A percentile compares a stretch with the other conserved stretches of the same genome.
Evolutionary conservation across 139 green algal genomes (phyloP).

Genomic region (Auxenochlorella protothecoides): DNA sequence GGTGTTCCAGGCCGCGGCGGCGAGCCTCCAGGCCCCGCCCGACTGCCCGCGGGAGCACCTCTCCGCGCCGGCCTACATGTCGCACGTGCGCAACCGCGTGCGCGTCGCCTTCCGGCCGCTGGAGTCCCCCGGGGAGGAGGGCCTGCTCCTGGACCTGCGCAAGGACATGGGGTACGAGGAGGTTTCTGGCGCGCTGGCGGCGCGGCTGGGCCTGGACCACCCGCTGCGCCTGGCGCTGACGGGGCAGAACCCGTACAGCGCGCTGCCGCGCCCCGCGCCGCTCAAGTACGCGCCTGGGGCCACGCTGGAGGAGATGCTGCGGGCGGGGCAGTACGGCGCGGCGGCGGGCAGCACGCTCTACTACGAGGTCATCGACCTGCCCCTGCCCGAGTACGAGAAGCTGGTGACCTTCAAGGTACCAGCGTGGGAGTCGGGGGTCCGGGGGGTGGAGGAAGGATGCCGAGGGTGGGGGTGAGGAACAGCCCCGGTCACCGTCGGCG

Average conservation of each 20-base stretch:
- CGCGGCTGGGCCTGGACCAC: conserved; percentile 37
- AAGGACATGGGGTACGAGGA: conserved; percentile 69
- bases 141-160: conserved; percentile 75
- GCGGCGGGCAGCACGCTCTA: conserved; percentile 56
- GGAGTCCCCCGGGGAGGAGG: conserved; percentile 44
- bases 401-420: conserved; percentile 53
- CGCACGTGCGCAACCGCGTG: conserved; percentile 53
- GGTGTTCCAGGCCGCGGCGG: conserved; percentile 44
- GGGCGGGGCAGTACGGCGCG: not conserved
- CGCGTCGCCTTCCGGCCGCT: conserved; percentile 57
- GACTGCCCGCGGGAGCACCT: too few relatives aligned
- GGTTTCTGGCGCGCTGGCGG: conserved; percentile 49
- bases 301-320: conserved; percentile 49
- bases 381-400: conserved; percentile 71
- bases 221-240: conserved; percentile 23
- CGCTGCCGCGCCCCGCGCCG: conserved; percentile 25
- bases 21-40: too few relatives aligned
- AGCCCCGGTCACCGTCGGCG: not conserved
- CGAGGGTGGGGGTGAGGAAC: not conserved
- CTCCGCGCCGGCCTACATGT: conserved; percentile 48
- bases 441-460: too few relatives aligned
- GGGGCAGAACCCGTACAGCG: conserved; percentile 67
- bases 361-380: conserved; percentile 93
- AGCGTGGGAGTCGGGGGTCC: not conserved
- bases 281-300: conserved; percentile 46